Percentiles rank a stretch among this genome's conserved stretches.
Evolutionary conservation across 75 land plant species (phyloP).

Genomic region (Cupressus sempervirens): DNA sequence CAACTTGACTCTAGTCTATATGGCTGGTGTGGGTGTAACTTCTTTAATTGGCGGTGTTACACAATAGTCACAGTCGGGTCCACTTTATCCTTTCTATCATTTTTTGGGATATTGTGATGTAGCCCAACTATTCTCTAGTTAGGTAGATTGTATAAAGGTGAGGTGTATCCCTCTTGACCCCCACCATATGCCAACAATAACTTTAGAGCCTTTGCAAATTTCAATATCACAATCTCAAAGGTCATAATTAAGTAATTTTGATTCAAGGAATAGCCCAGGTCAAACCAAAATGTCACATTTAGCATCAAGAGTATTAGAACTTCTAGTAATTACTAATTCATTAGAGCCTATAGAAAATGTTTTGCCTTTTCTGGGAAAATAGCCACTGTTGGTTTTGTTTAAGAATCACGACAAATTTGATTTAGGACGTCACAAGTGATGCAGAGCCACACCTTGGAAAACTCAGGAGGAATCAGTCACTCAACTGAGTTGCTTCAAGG

Average conservation of each 20-base stretch:
- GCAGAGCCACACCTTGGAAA: too few relatives aligned
- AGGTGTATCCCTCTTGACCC: slow-evolving; percentile 29
- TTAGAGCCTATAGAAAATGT: slow-evolving; percentile 34
- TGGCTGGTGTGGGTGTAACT: slow-evolving; percentile 33
- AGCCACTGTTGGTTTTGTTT: slow-evolving; percentile 7
- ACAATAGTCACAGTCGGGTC: slow-evolving; percentile 69
- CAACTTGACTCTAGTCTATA: slow-evolving; percentile 71
- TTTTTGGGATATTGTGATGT: slow-evolving; percentile 29
- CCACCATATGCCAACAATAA: slow-evolving; percentile 16
- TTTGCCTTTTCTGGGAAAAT: slow-evolving; percentile 19
- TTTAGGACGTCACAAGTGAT: slow-evolving; percentile 33
- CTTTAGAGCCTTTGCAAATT: slow-evolving; percentile 36
- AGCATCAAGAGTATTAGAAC: slow-evolving; percentile 24
- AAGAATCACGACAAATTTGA: slow-evolving; percentile 44
- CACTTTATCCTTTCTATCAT: slow-evolving; percentile 44
- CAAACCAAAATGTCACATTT: slow-evolving; percentile 35
- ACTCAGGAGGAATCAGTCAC: too few relatives aligned
- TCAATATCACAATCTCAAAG: slow-evolving; percentile 42
- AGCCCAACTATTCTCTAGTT: slow-evolving; percentile 42
- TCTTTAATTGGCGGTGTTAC: slow-evolving; percentile 27
- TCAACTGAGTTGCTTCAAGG: too few relatives aligned
- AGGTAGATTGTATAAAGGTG: slow-evolving; percentile 40
- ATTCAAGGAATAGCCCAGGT: slow-evolving; percentile 22
- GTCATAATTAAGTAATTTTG: slow-evolving; percentile 32
- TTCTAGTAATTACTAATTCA: slow-evolving; percentile 27